Conservation (phyloP, 768 basidiomycete genomes). For the Amanita brunnescens region DNA sequence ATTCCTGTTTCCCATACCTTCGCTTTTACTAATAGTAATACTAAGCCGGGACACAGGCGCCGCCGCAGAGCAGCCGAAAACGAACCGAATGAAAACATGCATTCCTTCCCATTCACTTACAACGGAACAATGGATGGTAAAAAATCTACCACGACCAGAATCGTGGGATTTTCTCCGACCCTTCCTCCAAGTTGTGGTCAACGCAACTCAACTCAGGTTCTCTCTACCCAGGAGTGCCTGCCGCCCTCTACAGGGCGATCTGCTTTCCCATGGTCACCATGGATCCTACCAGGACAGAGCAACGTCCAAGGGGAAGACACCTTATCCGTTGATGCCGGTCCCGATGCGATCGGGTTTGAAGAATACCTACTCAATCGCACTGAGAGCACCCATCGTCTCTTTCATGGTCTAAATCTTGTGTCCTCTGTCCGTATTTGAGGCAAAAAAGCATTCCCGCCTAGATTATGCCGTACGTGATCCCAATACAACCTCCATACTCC, state of each 20-base stretch:
- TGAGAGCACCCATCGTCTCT: conserved; percentile 26
- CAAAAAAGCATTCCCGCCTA: neutral
- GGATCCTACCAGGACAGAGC: conserved; percentile 26
- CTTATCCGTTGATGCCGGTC: conserved; percentile 25
- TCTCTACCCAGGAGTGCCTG: conserved; percentile 26
- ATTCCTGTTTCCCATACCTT: conserved; percentile 9
- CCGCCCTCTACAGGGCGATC: conserved; percentile 12
- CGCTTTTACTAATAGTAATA: too few species aligned
- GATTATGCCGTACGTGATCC: neutral
- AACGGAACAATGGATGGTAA: neutral
- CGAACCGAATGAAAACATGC: conserved; percentile 16
- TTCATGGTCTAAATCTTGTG: conserved; percentile 16
- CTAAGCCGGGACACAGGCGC: conserved; percentile 1
- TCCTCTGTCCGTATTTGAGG: neutral
- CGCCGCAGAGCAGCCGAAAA: conserved; percentile 16
- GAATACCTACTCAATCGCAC: conserved; percentile 33
- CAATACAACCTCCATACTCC: neutral
- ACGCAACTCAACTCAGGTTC: conserved; percentile 15
- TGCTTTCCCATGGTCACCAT: conserved; percentile 23
- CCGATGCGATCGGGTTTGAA: conserved; percentile 28
- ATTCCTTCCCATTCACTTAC: neutral
- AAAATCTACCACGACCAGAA: conserved; percentile 20
- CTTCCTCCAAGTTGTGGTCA: neutral
- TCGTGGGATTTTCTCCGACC: conserved; percentile 23
- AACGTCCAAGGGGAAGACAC: conserved; percentile 23